These are phyloP conservation scores for Diaporthe humulicola DNA, from an alignment of 2,329 filamentous ascomycete genomes.

Conservation along the genomic window DNA sequence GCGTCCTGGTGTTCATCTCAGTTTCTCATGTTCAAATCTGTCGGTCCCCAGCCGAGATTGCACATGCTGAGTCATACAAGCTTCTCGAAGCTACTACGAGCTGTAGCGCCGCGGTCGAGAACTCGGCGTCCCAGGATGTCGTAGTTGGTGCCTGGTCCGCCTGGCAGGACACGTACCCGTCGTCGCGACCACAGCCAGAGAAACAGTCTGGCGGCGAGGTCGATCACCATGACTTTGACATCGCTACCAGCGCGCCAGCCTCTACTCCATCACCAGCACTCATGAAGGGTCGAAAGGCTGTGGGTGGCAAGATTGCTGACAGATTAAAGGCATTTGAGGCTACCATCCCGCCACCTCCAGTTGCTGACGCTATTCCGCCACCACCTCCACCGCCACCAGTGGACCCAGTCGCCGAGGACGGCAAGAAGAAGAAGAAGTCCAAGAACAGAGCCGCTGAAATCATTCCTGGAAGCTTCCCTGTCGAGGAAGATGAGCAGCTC, in stretches of 20 bases:
- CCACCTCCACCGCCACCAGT: constrained; percentile 55
- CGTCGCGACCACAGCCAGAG: constrained; percentile 52
- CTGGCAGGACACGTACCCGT: constrained; percentile 56
- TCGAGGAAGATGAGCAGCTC: constrained; percentile 57
- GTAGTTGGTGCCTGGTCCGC: constrained; percentile 43
- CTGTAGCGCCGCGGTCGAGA: constrained; percentile 45
- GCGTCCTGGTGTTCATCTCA: constrained; percentile 33
- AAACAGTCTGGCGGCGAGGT: constrained; percentile 40
- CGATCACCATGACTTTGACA: constrained; percentile 21
- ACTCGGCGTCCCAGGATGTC: constrained; percentile 21
- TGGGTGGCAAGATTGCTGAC: constrained; percentile 67
- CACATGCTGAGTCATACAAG: constrained; percentile 63
- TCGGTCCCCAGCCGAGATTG: constrained; percentile 56
- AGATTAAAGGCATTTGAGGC: constrained; percentile 69
- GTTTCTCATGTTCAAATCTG: constrained; percentile 37
- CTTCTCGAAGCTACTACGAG: constrained; percentile 59
- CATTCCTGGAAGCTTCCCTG: constrained; percentile 71
- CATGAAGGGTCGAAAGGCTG: constrained; percentile 64
- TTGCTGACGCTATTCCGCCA: constrained; percentile 44
- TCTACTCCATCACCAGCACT: constrained; percentile 47
- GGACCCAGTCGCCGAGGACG: constrained; percentile 48
- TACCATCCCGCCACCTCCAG: constrained; percentile 48
- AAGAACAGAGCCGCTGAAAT: constrained; percentile 56
- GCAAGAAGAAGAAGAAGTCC: constrained; percentile 54
- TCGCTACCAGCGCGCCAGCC: constrained; percentile 6